phyloP scores from a whole-genome alignment of 1,284 basidiomycete species.

The Cutaneotrichosporon curvatum region DNA sequence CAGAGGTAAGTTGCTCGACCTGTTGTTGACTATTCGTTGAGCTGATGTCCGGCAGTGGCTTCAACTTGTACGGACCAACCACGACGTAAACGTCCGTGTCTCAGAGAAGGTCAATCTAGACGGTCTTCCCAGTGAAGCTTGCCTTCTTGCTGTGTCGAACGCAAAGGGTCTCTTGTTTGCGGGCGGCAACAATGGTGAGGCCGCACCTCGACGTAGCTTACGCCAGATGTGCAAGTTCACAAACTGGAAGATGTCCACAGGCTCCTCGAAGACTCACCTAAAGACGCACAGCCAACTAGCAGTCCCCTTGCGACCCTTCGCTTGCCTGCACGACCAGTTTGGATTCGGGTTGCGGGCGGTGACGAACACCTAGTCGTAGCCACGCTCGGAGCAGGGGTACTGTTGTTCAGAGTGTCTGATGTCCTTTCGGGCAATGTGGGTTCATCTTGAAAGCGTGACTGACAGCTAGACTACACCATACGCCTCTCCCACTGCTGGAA shows the following conservation, averaged over 20 bases:
- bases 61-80: slow-evolving; percentile 41
- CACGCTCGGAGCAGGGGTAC: slow-evolving; percentile 24
- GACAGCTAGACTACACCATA: slow-evolving; percentile 30
- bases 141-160: slow-evolving; percentile 46
- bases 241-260: slow-evolving; percentile 29
- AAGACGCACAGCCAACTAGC: slow-evolving; percentile 24
- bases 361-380: slow-evolving; percentile 38
- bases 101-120: slow-evolving; percentile 34
- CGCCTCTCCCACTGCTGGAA: slow-evolving; percentile 28
- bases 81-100: slow-evolving; percentile 44
- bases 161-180: slow-evolving; percentile 41
- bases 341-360: slow-evolving; percentile 39
- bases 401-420: slow-evolving; percentile 30
- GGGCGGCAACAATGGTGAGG: slow-evolving; percentile 31
- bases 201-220: neutral
- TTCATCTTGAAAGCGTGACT: neutral
- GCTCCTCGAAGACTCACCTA: slow-evolving; percentile 25
- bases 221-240: slow-evolving; percentile 37
- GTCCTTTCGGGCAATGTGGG: slow-evolving; percentile 36
- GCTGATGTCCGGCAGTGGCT: slow-evolving; percentile 38
- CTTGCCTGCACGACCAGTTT: slow-evolving; percentile 37
- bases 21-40: neutral
- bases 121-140: slow-evolving; percentile 38
- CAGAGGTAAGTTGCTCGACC: slow-evolving; percentile 27
- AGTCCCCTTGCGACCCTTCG: slow-evolving; percentile 23